These are phyloP conservation scores for Colletotrichum plurivorum DNA, from an alignment of 2,329 filamentous ascomycete genomes.

Conservation along the genomic window DNA sequence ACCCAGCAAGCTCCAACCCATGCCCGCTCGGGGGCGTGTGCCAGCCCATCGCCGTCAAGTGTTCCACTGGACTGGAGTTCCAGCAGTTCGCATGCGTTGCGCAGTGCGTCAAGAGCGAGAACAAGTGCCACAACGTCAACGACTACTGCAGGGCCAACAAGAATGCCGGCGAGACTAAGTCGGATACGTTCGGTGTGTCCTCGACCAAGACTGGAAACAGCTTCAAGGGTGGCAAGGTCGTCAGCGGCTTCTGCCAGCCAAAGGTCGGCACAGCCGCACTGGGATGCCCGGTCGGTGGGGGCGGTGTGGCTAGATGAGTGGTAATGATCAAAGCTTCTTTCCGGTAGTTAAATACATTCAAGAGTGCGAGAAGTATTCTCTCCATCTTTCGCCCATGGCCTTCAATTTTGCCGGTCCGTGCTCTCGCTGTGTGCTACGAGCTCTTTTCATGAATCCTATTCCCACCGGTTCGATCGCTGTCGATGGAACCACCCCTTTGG, in stretches of 20 bases:
- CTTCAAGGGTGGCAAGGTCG: not conserved
- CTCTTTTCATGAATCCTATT: no score
- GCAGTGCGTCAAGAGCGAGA: not conserved
- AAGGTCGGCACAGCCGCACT: conserved; percentile 1
- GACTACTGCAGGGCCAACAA: not conserved
- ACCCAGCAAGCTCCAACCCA: not conserved
- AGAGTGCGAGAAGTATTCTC: no score
- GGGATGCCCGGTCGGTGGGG: not conserved
- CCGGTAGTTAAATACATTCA: no score
- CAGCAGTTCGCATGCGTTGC: not conserved
- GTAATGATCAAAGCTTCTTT: not conserved
- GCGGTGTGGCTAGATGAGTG: no score
- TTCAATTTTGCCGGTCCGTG: no score
- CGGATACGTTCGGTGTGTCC: not conserved
- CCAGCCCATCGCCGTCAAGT: not conserved
- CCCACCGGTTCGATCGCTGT: no score
- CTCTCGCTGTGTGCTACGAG: no score
- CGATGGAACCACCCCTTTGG: no score
- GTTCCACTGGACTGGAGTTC: not conserved
- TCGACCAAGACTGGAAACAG: not conserved
- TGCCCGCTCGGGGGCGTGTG: not conserved
- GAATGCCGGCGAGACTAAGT: not conserved
- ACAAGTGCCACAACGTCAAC: not conserved
- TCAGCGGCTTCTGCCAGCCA: not conserved
- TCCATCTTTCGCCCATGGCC: no score